Evolutionary conservation across 1,284 basidiomycete species (phyloP), one percentile per base, ranked within the genome.

Genomic region (Megacollybia platyphylla): DNA sequence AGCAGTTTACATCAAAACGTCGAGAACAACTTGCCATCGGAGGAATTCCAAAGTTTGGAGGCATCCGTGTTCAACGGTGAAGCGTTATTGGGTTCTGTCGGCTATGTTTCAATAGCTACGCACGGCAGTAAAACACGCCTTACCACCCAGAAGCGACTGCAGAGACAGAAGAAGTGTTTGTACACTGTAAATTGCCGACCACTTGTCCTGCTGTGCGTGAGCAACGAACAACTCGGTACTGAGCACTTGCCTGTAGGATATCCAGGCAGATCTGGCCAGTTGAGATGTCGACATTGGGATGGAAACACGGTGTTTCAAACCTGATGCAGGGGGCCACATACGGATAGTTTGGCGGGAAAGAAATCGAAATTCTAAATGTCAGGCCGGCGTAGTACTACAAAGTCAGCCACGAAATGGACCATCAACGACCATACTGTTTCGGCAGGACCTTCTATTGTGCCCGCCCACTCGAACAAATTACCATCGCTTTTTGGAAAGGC

Each of bases 171-270:
- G 69, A 36, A 91, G 85, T 0, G 87, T 89, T 50, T 89, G 85
- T 26, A 90, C 88, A 45, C 84, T 87, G 57, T 91, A 88, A 2
- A 90, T 81, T 7, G 88, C 87, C 8, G 85, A 87, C 87, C 87
- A 91, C 56, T 90, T 86, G 59, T 90, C 87, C 82, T 91, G 49
- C 2, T 11, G 17, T 26, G 28, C 5, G 11, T 17, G 17, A 40
- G 11, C 10, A n/a, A 8, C 3, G 27, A 29, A n/a, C 5, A n/a
- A 5, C 39, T 26, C 3, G 3, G 2, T 24, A 11, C 37, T 13
- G 5, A 43, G 24, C 13, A 49, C 64, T 18, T 43, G 76, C 83
- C 70, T 87, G 84, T 36, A 88, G 61, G 52, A 88, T 87, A 54
- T 89, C 87, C 37, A 91, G 67, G 59, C 87, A 91, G 51, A 91